phyloP scores from a whole-genome alignment of 192 early-diverging fungal genomes.

The Dissophora ornata region DNA sequence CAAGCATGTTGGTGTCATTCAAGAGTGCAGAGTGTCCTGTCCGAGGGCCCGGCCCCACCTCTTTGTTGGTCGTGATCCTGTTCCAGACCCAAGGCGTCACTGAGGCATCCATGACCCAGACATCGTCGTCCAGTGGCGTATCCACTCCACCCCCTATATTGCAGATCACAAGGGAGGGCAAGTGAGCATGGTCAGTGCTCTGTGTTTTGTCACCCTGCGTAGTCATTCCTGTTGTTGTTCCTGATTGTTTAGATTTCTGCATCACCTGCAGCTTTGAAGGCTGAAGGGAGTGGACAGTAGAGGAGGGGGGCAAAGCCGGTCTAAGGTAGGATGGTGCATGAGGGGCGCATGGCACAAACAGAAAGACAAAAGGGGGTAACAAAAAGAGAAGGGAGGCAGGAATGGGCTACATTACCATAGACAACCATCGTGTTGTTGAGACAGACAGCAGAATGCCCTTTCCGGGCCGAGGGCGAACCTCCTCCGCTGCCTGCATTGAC shows the following conservation, averaged over 20 bases:
- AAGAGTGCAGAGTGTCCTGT: constrained; percentile 74
- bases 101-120: constrained; percentile 60
- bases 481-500: constrained; percentile 49
- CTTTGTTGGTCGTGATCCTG: constrained; percentile 41
- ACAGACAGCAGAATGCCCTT: constrained; percentile 74
- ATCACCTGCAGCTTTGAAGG: background rate
- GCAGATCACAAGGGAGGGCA: constrained; percentile 9
- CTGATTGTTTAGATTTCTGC: background rate
- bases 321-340: background rate
- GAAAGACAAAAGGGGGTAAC: constrained; percentile 1
- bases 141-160: constrained; percentile 54
- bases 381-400: background rate
- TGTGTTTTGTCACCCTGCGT: background rate
- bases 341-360: constrained; percentile 1
- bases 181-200: constrained; percentile 8
- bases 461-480: constrained; percentile 60
- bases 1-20: constrained; percentile 66
- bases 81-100: constrained; percentile 50
- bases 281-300: no score
- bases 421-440: constrained; percentile 72
- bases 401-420: constrained; percentile 60
- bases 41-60: constrained; percentile 61
- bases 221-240: constrained; percentile 3
- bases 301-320: background rate
- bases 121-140: constrained; percentile 54